phyloP scores from a whole-genome alignment of 1,139 yeast species.

The Trichomonascaceae sp. region DNA sequence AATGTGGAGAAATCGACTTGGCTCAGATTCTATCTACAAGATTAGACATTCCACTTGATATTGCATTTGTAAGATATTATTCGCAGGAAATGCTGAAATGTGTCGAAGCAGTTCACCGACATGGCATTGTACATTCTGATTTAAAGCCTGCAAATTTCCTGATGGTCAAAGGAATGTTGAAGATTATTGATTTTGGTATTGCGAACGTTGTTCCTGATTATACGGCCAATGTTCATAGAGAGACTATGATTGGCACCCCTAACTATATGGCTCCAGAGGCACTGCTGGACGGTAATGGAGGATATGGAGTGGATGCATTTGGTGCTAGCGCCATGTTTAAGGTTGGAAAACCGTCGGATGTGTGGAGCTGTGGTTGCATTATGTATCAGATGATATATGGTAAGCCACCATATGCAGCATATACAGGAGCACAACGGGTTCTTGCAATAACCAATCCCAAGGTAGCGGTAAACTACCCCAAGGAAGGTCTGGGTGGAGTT shows the following conservation, averaged over 20 bases:
- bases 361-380: slow-evolving; percentile 98
- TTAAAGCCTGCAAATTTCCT: slow-evolving; percentile 93
- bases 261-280: slow-evolving; percentile 99
- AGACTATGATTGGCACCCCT: slow-evolving; percentile 91
- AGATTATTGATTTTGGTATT: slow-evolving; percentile 92
- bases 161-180: slow-evolving; percentile 75
- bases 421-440: slow-evolving; percentile 70
- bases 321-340: slow-evolving; percentile 41
- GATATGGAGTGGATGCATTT: slow-evolving; percentile 14
- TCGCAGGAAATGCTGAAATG: slow-evolving; percentile 76
- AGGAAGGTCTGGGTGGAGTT: slow-evolving; percentile 55
- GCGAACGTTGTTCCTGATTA: slow-evolving; percentile 93
- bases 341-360: slow-evolving; percentile 92
- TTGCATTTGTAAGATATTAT: slow-evolving; percentile 76
- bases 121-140: slow-evolving; percentile 90
- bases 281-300: slow-evolving; percentile 52
- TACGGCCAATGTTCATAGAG: slow-evolving; percentile 84
- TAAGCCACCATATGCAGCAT: slow-evolving; percentile 80
- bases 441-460: slow-evolving; percentile 85
- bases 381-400: slow-evolving; percentile 95
- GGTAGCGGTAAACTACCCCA: slow-evolving; percentile 66
- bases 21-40: slow-evolving; percentile 72
- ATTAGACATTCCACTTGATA: slow-evolving; percentile 49
- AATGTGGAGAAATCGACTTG: slow-evolving; percentile 88
- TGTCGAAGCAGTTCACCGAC: slow-evolving; percentile 79